phyloP scores from a whole-genome alignment of 1,284 basidiomycete species.

The Waitea zeae region DNA sequence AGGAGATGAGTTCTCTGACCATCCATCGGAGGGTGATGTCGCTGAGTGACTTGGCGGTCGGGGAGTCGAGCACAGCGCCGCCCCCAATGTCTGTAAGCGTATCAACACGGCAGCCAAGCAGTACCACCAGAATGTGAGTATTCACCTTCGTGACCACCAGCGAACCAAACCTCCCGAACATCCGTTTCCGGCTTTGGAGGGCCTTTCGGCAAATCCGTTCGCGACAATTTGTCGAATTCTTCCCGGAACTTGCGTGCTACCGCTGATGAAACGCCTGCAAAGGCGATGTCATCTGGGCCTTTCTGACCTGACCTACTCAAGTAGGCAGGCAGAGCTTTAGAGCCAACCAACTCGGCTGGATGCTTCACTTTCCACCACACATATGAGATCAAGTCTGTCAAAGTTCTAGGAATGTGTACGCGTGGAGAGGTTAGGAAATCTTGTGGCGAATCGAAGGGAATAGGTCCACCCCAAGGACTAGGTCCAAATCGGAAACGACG shows the following conservation, averaged over 20 bases:
- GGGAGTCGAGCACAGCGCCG: constrained; percentile 29
- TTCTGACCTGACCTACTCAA: no score
- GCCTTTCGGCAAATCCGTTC: no score
- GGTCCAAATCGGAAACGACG: not conserved
- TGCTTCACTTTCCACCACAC: not conserved
- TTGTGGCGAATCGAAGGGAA: no score
- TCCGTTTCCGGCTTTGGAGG: constrained; percentile 1
- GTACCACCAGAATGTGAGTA: no score
- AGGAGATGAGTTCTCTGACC: constrained; percentile 32
- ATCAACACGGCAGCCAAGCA: no score
- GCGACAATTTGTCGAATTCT: no score
- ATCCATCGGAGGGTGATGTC: constrained; percentile 61
- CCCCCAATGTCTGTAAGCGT: constrained; percentile 64
- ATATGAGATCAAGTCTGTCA: not conserved
- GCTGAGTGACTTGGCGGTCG: constrained; percentile 26
- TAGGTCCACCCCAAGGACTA: no score
- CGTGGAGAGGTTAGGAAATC: not conserved
- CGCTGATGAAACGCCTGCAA: no score
- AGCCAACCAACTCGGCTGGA: not conserved
- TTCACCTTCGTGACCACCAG: constrained; percentile 3
- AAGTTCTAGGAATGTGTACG: not conserved
- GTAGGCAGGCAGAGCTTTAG: no score
- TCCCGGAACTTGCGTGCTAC: no score
- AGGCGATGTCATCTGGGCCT: no score
- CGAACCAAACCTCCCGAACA: constrained; percentile 2